Percentiles rank a stretch among this genome's conserved stretches.
Conservation (phyloP, 257 asterid species). For the Forsythia viridissima region DNA sequence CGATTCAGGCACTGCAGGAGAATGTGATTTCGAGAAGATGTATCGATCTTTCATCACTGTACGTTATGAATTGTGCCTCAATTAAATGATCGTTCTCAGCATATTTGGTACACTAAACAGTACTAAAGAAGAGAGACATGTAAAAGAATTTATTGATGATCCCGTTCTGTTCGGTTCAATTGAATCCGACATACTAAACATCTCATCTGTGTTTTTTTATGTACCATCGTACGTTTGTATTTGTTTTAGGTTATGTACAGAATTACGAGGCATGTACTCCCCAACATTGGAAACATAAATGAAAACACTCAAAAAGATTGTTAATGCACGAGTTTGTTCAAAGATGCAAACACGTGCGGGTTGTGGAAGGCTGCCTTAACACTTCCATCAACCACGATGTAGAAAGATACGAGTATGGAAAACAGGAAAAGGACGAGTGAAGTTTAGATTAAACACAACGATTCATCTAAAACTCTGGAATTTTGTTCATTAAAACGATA, state of each 20-base stretch:
- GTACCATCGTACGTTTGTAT: background rate
- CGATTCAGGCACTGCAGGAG: slow-evolving; percentile 37
- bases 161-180: background rate
- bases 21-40: slow-evolving; percentile 21
- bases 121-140: background rate
- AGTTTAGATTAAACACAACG: no score
- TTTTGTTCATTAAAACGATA: background rate
- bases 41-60: background rate
- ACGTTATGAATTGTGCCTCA: background rate
- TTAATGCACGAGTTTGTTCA: background rate
- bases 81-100: background rate
- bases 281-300: background rate
- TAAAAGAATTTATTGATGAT: no score
- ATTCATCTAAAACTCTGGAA: background rate
- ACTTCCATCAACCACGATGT: background rate
- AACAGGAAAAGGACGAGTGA: no score
- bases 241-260: no score
- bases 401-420: background rate
- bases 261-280: no score
- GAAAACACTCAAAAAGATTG: background rate
- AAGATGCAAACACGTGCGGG: background rate
- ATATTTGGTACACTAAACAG: background rate
- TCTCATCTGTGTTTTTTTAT: background rate
- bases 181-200: no score
- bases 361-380: no score